Base-by-base conservation (phyloP, 371 early-diverging fungal genomes). In the Circinella minor region DNA sequence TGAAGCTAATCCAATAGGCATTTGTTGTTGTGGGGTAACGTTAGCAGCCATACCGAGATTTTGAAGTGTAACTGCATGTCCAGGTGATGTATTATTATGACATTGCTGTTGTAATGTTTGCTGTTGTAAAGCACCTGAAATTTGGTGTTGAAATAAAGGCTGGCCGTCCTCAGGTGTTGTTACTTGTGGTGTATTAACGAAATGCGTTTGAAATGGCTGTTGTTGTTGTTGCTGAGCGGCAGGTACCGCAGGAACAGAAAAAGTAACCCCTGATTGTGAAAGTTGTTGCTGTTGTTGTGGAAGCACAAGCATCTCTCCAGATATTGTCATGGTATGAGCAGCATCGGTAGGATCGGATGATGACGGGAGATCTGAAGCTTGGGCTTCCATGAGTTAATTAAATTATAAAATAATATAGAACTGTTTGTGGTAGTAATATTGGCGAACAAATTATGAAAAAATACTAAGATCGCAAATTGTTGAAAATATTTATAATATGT, bases 141-240 rank as follows among this genome's bases (percentile, higher is more conserved):
- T 10, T 27, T 48, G 63, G 38, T 69, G 62, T 15, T 69, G 69
- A 38, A 69, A 55, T 15, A 69, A 46, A 14, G 69, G 69, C n/a
- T 69, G 69, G 34, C 69, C 69, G 38, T 69, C 69, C 38, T 69
- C 69, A 13, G 69, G 69, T 17, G 69, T 69, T 13, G 69, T 69
- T 5, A 69, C 69, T n/a, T 61, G 68, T 10, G 68, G 61, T 34
- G 61, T 61, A 46, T 54, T 69, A 18, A 7, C 43, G 37, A 68
- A 68, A 39, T 61, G 63, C 8, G 65, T 17, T 49, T 43, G 68
- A 37, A 46, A 67, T 14, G 36, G 54, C 37, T 48, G 63, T 14
- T 61, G 63, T 14, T 61, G 62, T 20, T 62, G 63, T 14, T 61
- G 62, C 38, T 62, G 63, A 10, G 37, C 46, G 4, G 55, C 69